Evolutionary conservation across 345 rosid genomes (phyloP), one percentile per base, ranked within the genome.

Genomic region (Raphanus raphanistrum): DNA sequence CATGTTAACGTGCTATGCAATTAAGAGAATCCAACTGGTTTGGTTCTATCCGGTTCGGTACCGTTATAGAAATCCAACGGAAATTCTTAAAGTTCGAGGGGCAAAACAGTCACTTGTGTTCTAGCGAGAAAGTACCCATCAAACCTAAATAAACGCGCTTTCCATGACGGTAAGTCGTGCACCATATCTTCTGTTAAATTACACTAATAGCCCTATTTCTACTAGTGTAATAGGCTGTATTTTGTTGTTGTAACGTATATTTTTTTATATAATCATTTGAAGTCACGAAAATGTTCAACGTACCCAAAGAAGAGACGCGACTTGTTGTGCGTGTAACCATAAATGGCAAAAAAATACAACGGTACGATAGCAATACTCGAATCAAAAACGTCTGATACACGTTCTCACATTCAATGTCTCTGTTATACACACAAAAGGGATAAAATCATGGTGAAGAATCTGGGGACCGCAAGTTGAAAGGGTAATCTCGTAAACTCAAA

Each of bases 41-140:
- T 38, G 60, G 60, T 72, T 62, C 48, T 17, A 3, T 27, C 63
- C 33, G 10, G 60, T 67, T 68, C 68, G 70, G 64, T 74, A 79
- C 82, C 82, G 76, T 71, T 70, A 35, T n/a, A 27, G 5, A 12
- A 52, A 17, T n/a, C 82, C 59, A 36, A 73, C 70, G 35, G 70
- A 25, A 66, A 4, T 8, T 12, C 6, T n/a, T n/a, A 21, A 29
- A 0, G 27, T 2, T 33, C 0, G 0, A 66, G 6, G 74, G 82
- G 82, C 17, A 73, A 38, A 62, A 54, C 21, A 29, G 82, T 61
- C 60, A 52, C 54, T 79, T 60, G 17, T 0, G 7, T 0, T 7
- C 2, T 25, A 10, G 50, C 50, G 33, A 35, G 64, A 67, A 65
- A 77, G 45, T 70, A 16, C 8, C n/a, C 8, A 76, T 52, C 50